A percentile compares a stretch with the other conserved stretches of the same genome.
phyloP scores from a whole-genome alignment of 2,329 filamentous ascomycete genomes.

The Fusarium chlamydosporum region DNA sequence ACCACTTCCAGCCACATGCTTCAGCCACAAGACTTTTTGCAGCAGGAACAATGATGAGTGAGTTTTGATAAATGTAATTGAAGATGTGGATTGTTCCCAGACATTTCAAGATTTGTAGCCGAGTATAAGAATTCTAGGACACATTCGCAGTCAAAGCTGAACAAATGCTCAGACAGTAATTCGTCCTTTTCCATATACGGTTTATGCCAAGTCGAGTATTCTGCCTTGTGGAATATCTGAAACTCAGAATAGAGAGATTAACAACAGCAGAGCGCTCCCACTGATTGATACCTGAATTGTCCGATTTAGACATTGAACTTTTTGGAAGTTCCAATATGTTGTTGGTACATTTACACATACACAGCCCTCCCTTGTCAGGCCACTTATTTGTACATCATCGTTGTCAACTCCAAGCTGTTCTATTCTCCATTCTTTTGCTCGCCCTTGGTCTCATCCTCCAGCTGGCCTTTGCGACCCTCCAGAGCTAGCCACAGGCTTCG shows the following conservation, averaged over 20 bases:
- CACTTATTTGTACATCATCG: slow-evolving; percentile 35
- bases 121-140: too few species aligned
- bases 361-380: slow-evolving; percentile 33
- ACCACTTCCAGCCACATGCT: slow-evolving; percentile 29
- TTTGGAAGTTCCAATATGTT: slow-evolving; percentile 30
- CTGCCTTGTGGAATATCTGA: neutral
- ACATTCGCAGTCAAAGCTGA: too few species aligned
- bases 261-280: neutral
- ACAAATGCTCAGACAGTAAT: too few species aligned
- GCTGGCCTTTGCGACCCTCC: slow-evolving; percentile 82
- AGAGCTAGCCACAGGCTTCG: slow-evolving; percentile 90
- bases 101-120: too few species aligned
- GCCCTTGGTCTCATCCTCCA: slow-evolving; percentile 72
- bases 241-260: too few species aligned
- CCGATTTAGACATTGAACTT: neutral
- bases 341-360: slow-evolving; percentile 51
- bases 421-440: slow-evolving; percentile 37
- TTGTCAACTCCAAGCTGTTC: slow-evolving; percentile 4
- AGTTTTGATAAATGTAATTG: too few species aligned
- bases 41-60: neutral
- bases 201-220: too few species aligned
- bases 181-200: too few species aligned
- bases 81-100: too few species aligned
- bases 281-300: neutral
- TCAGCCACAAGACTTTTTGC: slow-evolving; percentile 26